Evolutionary conservation across 768 basidiomycete genomes (phyloP).

Genomic region (Naganishia onofrii): DNA sequence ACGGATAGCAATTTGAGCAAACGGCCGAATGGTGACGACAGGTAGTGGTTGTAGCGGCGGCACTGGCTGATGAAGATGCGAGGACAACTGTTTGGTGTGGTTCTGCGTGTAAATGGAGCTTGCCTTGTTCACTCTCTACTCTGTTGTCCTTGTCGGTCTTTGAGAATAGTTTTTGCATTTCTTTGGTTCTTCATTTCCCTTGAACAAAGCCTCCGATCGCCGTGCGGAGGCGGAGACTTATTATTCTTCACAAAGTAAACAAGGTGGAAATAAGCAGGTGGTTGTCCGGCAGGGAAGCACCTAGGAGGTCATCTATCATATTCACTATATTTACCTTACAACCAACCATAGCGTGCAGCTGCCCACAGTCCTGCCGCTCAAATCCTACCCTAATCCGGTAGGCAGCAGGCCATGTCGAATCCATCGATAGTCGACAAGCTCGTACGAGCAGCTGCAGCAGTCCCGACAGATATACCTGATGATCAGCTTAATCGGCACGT

Average conservation of each 20-base stretch:
- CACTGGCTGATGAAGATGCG: too few relatives aligned
- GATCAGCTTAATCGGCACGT: constrained; percentile 89
- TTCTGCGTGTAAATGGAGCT: neutral
- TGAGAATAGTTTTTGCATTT: neutral
- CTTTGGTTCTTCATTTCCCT: neutral
- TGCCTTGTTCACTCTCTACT: neutral
- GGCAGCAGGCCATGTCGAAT: neutral
- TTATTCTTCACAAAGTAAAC: constrained; percentile 10
- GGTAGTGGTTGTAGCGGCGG: too few relatives aligned
- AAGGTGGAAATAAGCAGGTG: constrained; percentile 7
- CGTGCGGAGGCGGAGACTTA: neutral
- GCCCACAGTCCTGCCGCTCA: neutral
- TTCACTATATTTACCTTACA: too few relatives aligned
- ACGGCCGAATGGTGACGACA: constrained; percentile 34
- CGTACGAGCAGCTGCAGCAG: constrained; percentile 48
- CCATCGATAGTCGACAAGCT: constrained; percentile 45
- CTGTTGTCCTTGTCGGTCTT: neutral
- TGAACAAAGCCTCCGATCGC: constrained; percentile 25
- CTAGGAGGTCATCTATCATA: neutral
- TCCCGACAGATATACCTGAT: constrained; percentile 55
- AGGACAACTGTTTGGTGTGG: too few relatives aligned
- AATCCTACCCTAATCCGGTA: neutral
- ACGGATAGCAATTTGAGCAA: neutral
- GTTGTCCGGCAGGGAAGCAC: neutral
- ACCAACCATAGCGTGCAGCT: too few relatives aligned